Conservation (phyloP, 495 filamentous ascomycete species). For the Neurospora tetraspora region DNA sequence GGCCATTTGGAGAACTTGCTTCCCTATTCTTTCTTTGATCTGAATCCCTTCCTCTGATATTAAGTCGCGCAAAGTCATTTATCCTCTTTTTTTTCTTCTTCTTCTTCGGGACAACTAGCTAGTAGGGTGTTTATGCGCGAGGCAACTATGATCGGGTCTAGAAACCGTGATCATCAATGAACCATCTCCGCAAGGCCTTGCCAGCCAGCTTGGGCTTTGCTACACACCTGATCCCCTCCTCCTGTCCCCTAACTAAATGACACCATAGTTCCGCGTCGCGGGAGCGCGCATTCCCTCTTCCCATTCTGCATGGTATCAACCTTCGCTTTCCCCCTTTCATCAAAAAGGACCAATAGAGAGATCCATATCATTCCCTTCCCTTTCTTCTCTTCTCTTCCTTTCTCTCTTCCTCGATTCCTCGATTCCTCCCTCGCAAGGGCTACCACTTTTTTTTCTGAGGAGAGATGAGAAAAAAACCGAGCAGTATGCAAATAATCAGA, state of each 20-base stretch:
- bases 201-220: neutral
- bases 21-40: neutral
- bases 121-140: neutral
- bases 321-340: neutral
- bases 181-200: neutral
- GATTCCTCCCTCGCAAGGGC: neutral
- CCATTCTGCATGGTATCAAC: neutral
- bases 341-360: neutral
- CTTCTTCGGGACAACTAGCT: neutral
- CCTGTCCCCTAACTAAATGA: neutral
- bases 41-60: neutral
- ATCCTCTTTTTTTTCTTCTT: neutral
- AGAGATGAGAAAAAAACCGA: neutral
- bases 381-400: neutral
- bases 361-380: neutral
- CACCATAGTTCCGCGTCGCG: neutral
- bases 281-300: neutral
- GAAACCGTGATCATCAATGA: neutral
- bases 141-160: neutral
- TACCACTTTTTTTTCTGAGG: neutral
- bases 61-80: neutral
- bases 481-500: neutral
- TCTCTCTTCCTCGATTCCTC: neutral
- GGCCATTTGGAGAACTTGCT: neutral
- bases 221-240: neutral